phyloP scores from a whole-genome alignment of 192 early-diverging fungal genomes.

The Entophlyctis luteolus region DNA sequence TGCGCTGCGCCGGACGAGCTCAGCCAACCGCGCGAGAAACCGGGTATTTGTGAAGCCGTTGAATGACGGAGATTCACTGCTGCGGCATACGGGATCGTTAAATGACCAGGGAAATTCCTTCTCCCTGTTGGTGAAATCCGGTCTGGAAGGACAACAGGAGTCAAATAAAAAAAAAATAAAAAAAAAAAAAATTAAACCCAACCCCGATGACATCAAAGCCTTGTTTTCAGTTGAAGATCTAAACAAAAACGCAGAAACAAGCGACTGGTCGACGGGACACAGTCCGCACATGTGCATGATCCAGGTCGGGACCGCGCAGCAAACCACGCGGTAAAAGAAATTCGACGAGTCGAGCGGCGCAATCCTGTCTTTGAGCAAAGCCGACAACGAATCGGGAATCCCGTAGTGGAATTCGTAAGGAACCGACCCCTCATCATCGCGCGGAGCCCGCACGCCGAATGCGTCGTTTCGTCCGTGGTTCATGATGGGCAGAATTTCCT shows the following conservation, averaged over 20 bases:
- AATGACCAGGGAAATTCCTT: conserved; percentile 33
- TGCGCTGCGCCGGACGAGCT: conserved; percentile 58
- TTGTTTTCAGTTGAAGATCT: conserved; percentile 21
- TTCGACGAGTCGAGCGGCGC: conserved; percentile 51
- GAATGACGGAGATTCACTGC: conserved; percentile 46
- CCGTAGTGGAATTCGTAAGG: conserved; percentile 56
- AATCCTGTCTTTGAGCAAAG: conserved; percentile 26
- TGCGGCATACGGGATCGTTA: conserved; percentile 36
- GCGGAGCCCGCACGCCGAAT: conserved; percentile 1
- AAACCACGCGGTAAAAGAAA: conserved; percentile 36
- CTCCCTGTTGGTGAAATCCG: conserved; percentile 1
- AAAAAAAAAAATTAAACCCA: conserved; percentile 27
- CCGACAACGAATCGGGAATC: conserved; percentile 16
- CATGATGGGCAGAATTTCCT: conserved; percentile 52
- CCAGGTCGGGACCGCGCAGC: conserved; percentile 44
- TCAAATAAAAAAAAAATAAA: conserved; percentile 21
- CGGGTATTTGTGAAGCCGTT: conserved; percentile 55
- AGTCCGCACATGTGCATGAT: conserved; percentile 29
- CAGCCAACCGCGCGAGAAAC: conserved; percentile 54
- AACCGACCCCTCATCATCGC: neutral
- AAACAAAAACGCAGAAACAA: conserved; percentile 7
- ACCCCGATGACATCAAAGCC: conserved; percentile 28
- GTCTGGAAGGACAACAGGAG: conserved; percentile 25
- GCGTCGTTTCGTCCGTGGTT: neutral
- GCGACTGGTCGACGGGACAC: neutral